These are phyloP conservation scores for Venturia oleaginea DNA, from an alignment of 2,329 filamentous ascomycete genomes.

Conservation along the genomic window DNA sequence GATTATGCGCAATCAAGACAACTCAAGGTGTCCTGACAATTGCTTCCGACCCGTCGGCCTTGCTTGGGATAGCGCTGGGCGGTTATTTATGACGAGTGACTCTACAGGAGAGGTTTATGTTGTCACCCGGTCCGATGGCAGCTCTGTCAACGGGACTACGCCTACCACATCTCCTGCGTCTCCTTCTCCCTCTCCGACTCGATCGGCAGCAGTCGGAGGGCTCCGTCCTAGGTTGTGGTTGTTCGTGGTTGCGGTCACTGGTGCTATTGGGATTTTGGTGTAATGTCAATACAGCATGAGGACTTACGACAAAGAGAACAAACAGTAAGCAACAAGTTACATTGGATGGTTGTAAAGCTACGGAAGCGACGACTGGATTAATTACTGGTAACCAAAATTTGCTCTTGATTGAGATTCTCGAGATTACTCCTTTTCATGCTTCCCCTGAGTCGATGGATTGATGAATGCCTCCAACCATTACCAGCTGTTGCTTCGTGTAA, in stretches of 20 bases:
- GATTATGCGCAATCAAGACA: conserved; percentile 48
- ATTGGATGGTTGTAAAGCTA: neutral
- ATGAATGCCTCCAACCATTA: neutral
- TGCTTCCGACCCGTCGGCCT: conserved; percentile 59
- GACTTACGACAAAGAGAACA: neutral
- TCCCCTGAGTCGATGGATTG: neutral
- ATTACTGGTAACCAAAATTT: neutral
- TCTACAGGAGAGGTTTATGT: conserved; percentile 58
- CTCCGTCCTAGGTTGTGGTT: neutral
- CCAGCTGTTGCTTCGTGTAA: neutral
- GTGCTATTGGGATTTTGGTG: neutral
- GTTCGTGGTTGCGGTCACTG: neutral
- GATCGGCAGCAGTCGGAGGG: neutral
- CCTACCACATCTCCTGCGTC: conserved; percentile 5
- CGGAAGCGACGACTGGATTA: neutral
- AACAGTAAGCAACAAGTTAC: neutral
- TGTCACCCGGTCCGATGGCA: conserved; percentile 26
- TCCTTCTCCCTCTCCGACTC: conserved; percentile 3
- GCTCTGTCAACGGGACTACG: conserved; percentile 21
- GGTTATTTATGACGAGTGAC: conserved; percentile 56
- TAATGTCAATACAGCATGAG: neutral
- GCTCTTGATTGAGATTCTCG: neutral
- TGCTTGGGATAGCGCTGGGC: conserved; percentile 39
- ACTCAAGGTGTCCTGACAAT: conserved; percentile 42
- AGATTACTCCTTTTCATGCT: neutral